A percentile compares a stretch with the other conserved stretches of the same genome.
Conservation (phyloP, 257 asterid genomes). For the Capsicum baccatum region DNA sequence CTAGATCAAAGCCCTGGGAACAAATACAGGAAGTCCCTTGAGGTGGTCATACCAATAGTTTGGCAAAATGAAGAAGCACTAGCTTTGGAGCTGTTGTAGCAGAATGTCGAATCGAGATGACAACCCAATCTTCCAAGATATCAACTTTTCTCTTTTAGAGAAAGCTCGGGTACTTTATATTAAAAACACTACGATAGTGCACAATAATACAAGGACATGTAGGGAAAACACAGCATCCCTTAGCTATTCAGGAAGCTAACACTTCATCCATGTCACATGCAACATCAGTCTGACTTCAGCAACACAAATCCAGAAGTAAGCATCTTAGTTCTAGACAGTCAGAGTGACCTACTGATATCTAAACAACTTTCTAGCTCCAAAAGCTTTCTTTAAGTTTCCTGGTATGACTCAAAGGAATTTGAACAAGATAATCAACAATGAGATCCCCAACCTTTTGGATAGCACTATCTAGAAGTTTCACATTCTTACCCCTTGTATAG, state of each 20-base stretch:
- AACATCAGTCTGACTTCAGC: neutral
- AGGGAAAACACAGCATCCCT: neutral
- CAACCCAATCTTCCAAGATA: neutral
- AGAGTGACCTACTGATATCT: no score
- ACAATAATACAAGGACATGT: neutral
- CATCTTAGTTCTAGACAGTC: neutral
- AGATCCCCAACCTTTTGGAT: no score
- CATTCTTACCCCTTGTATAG: no score
- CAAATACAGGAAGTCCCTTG: conserved; percentile 4
- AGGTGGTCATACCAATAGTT: conserved; percentile 13
- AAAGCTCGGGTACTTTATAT: neutral
- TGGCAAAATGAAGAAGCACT: neutral
- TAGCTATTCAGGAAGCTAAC: neutral
- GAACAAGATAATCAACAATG: no score
- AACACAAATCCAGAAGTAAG: neutral
- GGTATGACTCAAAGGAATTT: no score
- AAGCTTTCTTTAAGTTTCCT: no score
- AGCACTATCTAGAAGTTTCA: no score
- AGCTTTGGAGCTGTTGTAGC: conserved; percentile 15
- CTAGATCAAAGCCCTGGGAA: neutral
- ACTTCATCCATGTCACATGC: neutral
- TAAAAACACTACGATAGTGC: neutral
- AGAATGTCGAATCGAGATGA: conserved; percentile 1
- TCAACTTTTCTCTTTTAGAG: neutral
- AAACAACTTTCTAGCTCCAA: no score